These are phyloP conservation scores for Luzula sylvatica DNA, from an alignment of 176 grass and related monocot genomes.

Conservation along the genomic window DNA sequence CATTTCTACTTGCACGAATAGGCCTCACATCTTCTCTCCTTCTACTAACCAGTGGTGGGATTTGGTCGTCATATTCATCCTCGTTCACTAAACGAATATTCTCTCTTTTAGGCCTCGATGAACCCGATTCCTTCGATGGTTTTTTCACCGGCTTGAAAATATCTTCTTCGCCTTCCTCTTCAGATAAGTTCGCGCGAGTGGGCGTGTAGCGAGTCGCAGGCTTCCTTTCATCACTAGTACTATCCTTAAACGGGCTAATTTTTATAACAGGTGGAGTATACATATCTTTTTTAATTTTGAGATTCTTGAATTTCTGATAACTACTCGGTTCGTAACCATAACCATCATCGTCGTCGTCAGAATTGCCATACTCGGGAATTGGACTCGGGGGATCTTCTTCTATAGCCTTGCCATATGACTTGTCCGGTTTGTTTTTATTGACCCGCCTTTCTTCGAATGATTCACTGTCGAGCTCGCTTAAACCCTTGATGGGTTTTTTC, in stretches of 20 bases:
- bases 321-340: background rate
- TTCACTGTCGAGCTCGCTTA: background rate
- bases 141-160: background rate
- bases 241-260: background rate
- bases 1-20: background rate
- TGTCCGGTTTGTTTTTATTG: background rate
- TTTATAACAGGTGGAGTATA: no score
- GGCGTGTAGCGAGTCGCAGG: background rate
- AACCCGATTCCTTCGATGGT: conserved; percentile 9
- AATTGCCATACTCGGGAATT: background rate
- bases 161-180: conserved; percentile 13
- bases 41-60: background rate
- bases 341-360: background rate
- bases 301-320: background rate
- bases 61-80: conserved; percentile 4
- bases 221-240: background rate
- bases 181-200: background rate
- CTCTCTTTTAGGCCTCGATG: conserved; percentile 6
- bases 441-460: conserved; percentile 11
- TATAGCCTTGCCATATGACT: background rate
- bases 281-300: background rate
- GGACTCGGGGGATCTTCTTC: background rate
- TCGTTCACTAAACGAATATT: background rate
- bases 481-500: background rate
- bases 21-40: background rate